A percentile compares a stretch with the other conserved stretches of the same genome.
Conservation (phyloP, 805 yeast species). For the Ogataea nitratoaversa region DNA sequence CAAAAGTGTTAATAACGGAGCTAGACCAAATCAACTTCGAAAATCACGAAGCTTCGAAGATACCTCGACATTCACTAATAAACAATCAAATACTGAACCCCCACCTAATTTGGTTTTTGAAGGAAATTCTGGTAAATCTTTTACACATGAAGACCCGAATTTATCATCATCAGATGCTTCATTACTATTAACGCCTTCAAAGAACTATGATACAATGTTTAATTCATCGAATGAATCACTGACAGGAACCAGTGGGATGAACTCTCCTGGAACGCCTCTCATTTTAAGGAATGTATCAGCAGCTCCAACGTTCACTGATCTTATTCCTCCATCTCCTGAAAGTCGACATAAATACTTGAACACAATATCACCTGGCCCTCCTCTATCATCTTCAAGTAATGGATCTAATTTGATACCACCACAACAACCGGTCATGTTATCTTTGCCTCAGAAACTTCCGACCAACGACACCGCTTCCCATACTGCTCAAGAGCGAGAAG, state of each 20-base stretch:
- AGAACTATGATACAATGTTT: slow-evolving; percentile 16
- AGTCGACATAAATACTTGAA: not conserved
- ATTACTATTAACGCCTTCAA: slow-evolving; percentile 17
- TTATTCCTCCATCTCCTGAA: slow-evolving; percentile 8
- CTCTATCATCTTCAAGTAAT: too few species aligned
- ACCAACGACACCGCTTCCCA: too few species aligned
- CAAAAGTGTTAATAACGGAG: not conserved
- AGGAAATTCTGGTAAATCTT: not conserved
- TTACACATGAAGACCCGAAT: not conserved
- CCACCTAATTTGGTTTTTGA: not conserved
- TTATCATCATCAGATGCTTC: not conserved
- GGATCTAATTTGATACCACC: too few species aligned
- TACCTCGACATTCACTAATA: not conserved
- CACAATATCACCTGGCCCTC: not conserved
- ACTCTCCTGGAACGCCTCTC: slow-evolving; percentile 23
- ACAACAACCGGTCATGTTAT: too few species aligned
- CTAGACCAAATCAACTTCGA: slow-evolving; percentile 14
- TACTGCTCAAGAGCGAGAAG: not conserved
- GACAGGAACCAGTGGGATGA: slow-evolving; percentile 11
- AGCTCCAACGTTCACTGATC: slow-evolving; percentile 19
- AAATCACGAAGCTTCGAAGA: slow-evolving; percentile 25
- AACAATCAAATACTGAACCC: not conserved
- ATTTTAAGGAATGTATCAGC: slow-evolving; percentile 16
- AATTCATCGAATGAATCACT: slow-evolving; percentile 5
- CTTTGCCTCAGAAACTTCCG: too few species aligned